Base-by-base conservation (phyloP, 2,329 filamentous ascomycete genomes). In the Colletotrichum sp. region DNA sequence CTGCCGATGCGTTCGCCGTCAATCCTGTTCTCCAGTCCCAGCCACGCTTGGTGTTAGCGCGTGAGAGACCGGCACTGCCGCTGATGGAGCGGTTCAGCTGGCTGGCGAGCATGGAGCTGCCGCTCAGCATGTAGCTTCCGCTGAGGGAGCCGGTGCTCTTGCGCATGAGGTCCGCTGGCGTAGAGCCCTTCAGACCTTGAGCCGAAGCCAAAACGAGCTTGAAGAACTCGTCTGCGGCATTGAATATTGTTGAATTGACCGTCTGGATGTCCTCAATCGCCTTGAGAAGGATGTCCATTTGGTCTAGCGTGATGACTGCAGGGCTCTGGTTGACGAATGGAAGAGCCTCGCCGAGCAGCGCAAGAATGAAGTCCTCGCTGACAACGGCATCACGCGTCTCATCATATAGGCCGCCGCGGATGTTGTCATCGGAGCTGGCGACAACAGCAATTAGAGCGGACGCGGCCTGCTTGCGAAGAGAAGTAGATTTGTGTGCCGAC, bases 401-500 rank as follows among this genome's bases (percentile, higher is more conserved):
- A 81, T 99, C 96, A 83, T 96, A 98, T 3, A 98, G 88, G 2
- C 96, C 96, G 71, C 96, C 96, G 73, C 95, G 94, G 80, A 99
- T 98, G 82, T 95, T 96, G 83, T 98, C 96, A 73, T 95, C 94
- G 3, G 96, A 94, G 82, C 95, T 97, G 70, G 93, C 92, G 79
- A 98, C 94, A 75, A 98, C 93, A n/a, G 95, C 94, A 59, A 95
- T 89, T 66, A 99, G 88, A 2, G 95, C 93, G 59, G 91, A 89
- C 0, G 94, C 95, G 7, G 96, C 90, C 78, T 94, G 92, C 71
- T 92, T 91, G 79, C 93, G 94, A 24, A 93, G 88, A 15, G 90
- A 88, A 26, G 93, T 86, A 0, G 92, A 89, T 74, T 87, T 86
- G 28, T 82, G 76, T 5, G 81, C 68, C 2, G 83, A 81, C 52